Conservation (phyloP, 768 basidiomycete genomes). For the Albatrellus ellisii region DNA sequence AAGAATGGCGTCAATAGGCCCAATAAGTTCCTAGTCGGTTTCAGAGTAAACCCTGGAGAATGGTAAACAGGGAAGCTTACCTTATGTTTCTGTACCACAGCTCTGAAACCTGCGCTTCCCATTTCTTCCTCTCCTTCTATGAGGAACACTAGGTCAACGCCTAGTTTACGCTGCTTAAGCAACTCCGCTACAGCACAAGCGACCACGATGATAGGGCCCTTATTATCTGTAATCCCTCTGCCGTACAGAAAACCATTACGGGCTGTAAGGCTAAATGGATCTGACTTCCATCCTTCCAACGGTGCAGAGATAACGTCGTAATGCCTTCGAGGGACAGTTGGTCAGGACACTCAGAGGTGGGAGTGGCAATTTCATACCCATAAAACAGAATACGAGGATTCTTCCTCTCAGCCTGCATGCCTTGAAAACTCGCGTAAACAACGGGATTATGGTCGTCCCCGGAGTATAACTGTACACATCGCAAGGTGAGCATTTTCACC, state of each 20-base stretch:
- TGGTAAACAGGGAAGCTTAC: constrained; percentile 27
- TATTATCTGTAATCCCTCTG: constrained; percentile 87
- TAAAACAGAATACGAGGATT: constrained; percentile 83
- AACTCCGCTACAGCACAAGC: constrained; percentile 85
- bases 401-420: constrained; percentile 38
- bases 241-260: constrained; percentile 87
- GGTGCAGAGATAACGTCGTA: constrained; percentile 93
- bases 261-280: constrained; percentile 74
- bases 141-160: constrained; percentile 77
- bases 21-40: constrained; percentile 58
- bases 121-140: constrained; percentile 96
- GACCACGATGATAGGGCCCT: constrained; percentile 86
- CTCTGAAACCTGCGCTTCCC: constrained; percentile 78
- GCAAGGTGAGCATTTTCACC: background rate
- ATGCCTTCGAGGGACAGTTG: constrained; percentile 64
- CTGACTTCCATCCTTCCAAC: constrained; percentile 59
- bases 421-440: constrained; percentile 79
- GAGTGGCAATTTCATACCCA: constrained; percentile 37
- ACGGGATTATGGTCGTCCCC: constrained; percentile 73
- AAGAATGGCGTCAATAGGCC: constrained; percentile 78
- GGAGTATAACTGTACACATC: constrained; percentile 47
- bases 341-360: background rate
- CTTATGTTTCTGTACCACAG: constrained; percentile 67
- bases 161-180: constrained; percentile 57
- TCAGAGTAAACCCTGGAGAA: background rate